Evolutionary conservation across 805 yeast genomes (phyloP), one percentile per base, ranked within the genome.

Genomic region (Pichia kluyveri): DNA sequence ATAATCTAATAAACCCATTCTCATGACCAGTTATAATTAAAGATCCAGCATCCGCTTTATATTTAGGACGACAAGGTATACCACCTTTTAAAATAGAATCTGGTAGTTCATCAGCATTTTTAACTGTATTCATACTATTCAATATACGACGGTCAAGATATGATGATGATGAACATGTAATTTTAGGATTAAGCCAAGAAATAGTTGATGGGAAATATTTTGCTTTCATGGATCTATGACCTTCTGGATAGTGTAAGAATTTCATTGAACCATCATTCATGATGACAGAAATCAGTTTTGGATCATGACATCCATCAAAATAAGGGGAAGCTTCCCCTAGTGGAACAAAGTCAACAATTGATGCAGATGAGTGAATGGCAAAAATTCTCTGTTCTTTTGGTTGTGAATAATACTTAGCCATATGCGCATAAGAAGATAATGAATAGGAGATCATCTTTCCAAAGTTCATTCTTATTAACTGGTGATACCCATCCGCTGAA

Each of bases 1-100:
- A 82, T 10, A 91, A 70, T 46, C 96, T 73, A 0, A 93, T 78
- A 36, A 82, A 76, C 0, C 97, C 98, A 61, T 83, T 83, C 36
- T 81, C 77, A 60, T 93, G 96, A 0, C 97, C 98, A 0, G 96
- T 82, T 1, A 88, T 80, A 40, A 90, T 69, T 12, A 76, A 77
- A 4, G 82, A 77, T 39, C 85, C 71, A 23, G 69, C 64, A 36
- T 76, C 80, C 2, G 73, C 68, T 44, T 80, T 73, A 38, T 73
- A 63, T 31, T 68, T 69, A 23, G 75, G 71, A 32, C 72, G 67
- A 0, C 72, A 73, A 0, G 96, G 84, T 3, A 81, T 76, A 6
- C 99, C 99, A 43, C 99, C 99, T 47, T 72, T 74, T 36, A 90
- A 68, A 6, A 88, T 64, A 9, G 76, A 51, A 18, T 49, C 49